These are phyloP conservation scores for Lonicera japonica DNA, from an alignment of 129 eudicot species.

Conservation along the genomic window DNA sequence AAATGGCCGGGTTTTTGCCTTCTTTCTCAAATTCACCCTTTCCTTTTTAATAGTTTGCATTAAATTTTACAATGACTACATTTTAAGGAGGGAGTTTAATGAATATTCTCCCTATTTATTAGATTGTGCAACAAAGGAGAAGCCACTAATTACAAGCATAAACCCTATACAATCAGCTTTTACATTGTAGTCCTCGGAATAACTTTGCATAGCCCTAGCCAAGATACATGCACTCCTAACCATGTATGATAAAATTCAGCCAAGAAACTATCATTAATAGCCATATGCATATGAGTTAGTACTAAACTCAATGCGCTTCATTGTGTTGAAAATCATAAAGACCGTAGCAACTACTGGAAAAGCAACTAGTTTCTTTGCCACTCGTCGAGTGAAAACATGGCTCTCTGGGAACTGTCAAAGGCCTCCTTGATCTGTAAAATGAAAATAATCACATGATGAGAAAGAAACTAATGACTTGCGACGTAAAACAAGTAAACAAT, in stretches of 20 bases:
- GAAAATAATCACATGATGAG: background rate
- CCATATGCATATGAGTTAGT: background rate
- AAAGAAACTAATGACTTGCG: background rate
- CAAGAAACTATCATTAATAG: background rate
- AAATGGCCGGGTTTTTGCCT: too few relatives aligned
- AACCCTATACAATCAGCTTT: background rate
- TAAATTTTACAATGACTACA: too few relatives aligned
- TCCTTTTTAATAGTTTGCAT: too few relatives aligned
- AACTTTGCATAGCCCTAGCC: background rate
- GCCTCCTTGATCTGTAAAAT: slow-evolving; percentile 53
- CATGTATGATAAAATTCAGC: background rate
- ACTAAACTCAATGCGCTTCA: slow-evolving; percentile 37
- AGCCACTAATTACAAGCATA: background rate
- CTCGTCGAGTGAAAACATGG: slow-evolving; percentile 27
- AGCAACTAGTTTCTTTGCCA: slow-evolving; percentile 34
- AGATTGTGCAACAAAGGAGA: background rate
- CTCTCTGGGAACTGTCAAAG: slow-evolving; percentile 57
- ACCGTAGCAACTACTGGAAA: slow-evolving; percentile 26
- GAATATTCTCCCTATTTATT: background rate
- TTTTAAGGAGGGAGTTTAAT: too few relatives aligned
- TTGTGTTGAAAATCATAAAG: slow-evolving; percentile 26
- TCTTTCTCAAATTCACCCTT: too few relatives aligned
- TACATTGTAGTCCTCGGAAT: background rate
- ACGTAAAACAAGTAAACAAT: too few relatives aligned
- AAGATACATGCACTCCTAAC: background rate